Conservation (phyloP, 2,329 filamentous ascomycete species). For the Colletotrichum tropicale region DNA sequence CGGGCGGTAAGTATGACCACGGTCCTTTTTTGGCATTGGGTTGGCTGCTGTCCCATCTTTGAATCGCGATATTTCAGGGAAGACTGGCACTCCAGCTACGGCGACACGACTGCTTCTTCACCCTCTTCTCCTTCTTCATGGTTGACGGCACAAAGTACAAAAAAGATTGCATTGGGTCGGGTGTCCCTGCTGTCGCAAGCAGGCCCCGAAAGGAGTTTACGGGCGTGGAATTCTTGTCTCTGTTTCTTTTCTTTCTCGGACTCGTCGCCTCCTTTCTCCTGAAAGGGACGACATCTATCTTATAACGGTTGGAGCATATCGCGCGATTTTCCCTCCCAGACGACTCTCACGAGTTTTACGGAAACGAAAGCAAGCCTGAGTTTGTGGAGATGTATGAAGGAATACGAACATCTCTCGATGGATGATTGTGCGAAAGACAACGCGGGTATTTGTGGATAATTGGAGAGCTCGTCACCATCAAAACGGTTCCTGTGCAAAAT, state of each 20-base stretch:
- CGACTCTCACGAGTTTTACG: neutral
- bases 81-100: neutral
- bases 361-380: neutral
- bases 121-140: neutral
- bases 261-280: neutral
- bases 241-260: neutral
- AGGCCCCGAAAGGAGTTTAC: conserved; percentile 5
- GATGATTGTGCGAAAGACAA: conserved; percentile 4
- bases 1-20: neutral
- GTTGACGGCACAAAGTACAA: neutral
- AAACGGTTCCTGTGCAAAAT: neutral
- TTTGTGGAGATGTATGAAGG: neutral
- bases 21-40: neutral
- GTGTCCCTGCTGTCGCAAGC: neutral
- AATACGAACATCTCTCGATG: neutral
- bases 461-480: neutral
- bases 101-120: neutral
- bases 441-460: neutral
- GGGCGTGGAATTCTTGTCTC: neutral
- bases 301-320: neutral
- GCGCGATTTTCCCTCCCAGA: neutral
- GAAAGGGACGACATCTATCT: neutral
- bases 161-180: conserved; percentile 13
- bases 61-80: neutral
- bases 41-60: neutral